Evolutionary conservation across 805 yeast genomes (phyloP).

Genomic region (Candida nitratophila): DNA sequence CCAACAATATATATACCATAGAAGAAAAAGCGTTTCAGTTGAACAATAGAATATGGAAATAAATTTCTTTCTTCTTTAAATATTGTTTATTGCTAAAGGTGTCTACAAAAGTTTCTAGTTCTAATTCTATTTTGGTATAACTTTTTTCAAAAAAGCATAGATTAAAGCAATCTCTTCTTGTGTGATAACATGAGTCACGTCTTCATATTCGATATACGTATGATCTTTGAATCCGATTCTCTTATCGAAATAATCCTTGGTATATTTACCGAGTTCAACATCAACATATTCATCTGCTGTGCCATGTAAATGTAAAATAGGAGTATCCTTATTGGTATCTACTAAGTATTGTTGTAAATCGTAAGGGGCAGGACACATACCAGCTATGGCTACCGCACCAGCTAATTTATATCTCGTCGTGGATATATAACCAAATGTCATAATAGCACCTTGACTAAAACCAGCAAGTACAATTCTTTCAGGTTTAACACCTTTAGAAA

Average conservation of each 20-base stretch:
- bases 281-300: conserved; percentile 55
- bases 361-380: conserved; percentile 42
- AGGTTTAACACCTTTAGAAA: conserved; percentile 41
- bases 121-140: neutral
- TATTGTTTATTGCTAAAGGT: too few species aligned
- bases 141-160: too few species aligned
- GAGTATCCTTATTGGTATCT: conserved; percentile 45
- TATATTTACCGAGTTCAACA: conserved; percentile 27
- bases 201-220: too few species aligned
- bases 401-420: conserved; percentile 52
- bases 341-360: conserved; percentile 6
- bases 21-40: neutral
- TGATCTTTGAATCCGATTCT: too few species aligned
- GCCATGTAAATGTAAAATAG: conserved; percentile 81
- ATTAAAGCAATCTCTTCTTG: too few species aligned
- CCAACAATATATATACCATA: too few species aligned
- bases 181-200: too few species aligned
- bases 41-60: too few species aligned
- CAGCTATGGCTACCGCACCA: conserved; percentile 67
- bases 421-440: conserved; percentile 50
- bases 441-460: conserved; percentile 82
- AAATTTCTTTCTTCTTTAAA: too few species aligned
- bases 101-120: too few species aligned
- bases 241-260: conserved; percentile 9
- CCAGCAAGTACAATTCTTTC: conserved; percentile 79